Evolutionary conservation across 2,329 filamentous ascomycete genomes (phyloP).

Genomic region (Xylariaceae sp.): DNA sequence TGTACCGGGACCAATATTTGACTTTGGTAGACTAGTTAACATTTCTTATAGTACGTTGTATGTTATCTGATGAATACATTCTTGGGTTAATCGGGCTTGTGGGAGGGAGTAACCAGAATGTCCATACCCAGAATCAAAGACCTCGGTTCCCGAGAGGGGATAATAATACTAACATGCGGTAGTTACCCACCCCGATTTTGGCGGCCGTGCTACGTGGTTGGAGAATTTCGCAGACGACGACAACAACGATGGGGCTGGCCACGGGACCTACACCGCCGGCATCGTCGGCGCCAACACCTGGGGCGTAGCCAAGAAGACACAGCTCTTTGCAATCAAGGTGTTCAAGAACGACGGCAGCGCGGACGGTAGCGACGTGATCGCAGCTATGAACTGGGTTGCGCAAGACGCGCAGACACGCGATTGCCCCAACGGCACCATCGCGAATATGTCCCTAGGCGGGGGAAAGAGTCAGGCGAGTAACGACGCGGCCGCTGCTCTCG

Average conservation of each 20-base stretch:
- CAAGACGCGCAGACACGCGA: constrained; percentile 47
- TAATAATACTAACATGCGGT: no score
- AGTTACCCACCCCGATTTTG: no score
- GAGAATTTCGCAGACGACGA: constrained; percentile 37
- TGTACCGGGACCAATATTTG: constrained; percentile 17
- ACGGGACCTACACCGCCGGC: constrained; percentile 52
- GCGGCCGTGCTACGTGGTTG: constrained; percentile 43
- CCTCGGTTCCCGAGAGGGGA: no score
- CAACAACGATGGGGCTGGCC: constrained; percentile 44
- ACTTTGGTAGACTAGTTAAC: no score
- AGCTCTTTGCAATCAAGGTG: constrained; percentile 50
- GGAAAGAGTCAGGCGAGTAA: constrained; percentile 50
- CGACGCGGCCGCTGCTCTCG: constrained; percentile 50
- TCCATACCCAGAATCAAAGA: no score
- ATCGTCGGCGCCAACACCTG: constrained; percentile 44
- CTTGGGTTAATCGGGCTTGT: no score
- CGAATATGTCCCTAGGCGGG: constrained; percentile 60
- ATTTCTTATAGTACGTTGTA: no score
- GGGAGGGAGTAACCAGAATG: no score
- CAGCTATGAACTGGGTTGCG: constrained; percentile 45
- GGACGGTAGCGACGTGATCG: constrained; percentile 36
- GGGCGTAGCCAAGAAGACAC: constrained; percentile 49
- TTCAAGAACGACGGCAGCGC: constrained; percentile 38
- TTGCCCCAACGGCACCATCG: constrained; percentile 48
- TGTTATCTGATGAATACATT: no score